Evolutionary conservation across 345 rosid genomes (phyloP).

Genomic region (Melaleuca alternifolia): DNA sequence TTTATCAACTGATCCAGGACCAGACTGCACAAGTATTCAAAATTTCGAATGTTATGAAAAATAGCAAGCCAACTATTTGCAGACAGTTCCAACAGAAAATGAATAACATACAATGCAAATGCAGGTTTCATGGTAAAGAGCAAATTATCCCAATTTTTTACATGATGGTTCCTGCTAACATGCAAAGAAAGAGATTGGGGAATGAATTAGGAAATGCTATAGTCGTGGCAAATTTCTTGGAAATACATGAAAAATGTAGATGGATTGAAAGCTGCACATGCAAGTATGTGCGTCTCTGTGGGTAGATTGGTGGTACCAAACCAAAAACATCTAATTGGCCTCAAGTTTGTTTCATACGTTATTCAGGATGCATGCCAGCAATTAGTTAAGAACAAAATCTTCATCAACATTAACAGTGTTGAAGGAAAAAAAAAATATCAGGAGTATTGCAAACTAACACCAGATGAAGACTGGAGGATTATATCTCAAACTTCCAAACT

Average conservation of each 20-base stretch:
- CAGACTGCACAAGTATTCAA: slow-evolving; percentile 27
- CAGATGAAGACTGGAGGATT: background rate
- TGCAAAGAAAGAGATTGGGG: background rate
- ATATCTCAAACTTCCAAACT: background rate
- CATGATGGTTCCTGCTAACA: background rate
- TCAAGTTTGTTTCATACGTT: background rate
- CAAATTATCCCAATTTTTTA: background rate
- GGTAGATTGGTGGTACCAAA: background rate
- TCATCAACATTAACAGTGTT: background rate
- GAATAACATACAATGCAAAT: background rate
- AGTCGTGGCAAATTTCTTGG: background rate
- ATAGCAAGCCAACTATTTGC: background rate
- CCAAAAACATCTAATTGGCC: background rate
- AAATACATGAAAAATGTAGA: background rate
- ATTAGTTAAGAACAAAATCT: background rate
- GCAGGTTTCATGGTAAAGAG: background rate
- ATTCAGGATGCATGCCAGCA: background rate
- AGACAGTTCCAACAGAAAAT: background rate
- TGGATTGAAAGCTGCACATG: background rate
- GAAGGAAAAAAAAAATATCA: background rate
- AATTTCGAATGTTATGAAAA: background rate
- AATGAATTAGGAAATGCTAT: background rate
- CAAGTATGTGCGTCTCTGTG: background rate
- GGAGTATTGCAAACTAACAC: background rate
- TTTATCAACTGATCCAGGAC: slow-evolving; percentile 18